phyloP scores from a whole-genome alignment of 345 rosid genomes.

The Gossypium turneri region DNA sequence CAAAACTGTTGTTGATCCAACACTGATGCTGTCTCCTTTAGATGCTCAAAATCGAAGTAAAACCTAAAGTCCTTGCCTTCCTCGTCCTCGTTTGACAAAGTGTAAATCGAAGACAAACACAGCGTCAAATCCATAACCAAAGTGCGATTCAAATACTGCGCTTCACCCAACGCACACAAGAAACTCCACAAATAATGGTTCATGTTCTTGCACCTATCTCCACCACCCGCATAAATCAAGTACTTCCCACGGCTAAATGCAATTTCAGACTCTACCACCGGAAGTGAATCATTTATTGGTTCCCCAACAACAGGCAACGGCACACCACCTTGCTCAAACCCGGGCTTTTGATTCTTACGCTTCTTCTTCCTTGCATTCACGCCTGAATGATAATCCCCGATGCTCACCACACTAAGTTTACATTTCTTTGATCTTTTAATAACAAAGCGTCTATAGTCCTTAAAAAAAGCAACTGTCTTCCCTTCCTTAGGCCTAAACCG shows the following conservation, averaged over 20 bases:
- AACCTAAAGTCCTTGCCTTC: neutral
- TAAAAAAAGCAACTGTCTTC: neutral
- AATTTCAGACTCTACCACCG: neutral
- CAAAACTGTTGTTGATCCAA: neutral
- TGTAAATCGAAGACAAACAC: neutral
- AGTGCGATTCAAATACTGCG: conserved; percentile 1
- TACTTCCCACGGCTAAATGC: neutral
- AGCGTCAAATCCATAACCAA: neutral
- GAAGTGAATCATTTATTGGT: neutral
- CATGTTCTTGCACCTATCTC: conserved; percentile 3
- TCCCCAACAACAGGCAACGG: neutral
- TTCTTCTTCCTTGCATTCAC: conserved; percentile 30
- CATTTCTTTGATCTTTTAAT: neutral
- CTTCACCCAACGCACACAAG: conserved; percentile 9
- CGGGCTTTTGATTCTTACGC: neutral
- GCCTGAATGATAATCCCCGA: conserved; percentile 54
- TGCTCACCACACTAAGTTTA: neutral
- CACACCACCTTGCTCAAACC: conserved; percentile 8
- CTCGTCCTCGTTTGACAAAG: neutral
- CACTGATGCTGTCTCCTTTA: conserved; percentile 4
- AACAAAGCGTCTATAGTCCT: conserved; percentile 4
- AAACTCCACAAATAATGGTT: conserved; percentile 2
- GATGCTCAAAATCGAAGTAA: conserved; percentile 5
- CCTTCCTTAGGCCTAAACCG: conserved; percentile 43
- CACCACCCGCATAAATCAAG: conserved; percentile 4